Evolutionary conservation across 495 filamentous ascomycete species (phyloP).

Genomic region (Bryoglossum gracile): DNA sequence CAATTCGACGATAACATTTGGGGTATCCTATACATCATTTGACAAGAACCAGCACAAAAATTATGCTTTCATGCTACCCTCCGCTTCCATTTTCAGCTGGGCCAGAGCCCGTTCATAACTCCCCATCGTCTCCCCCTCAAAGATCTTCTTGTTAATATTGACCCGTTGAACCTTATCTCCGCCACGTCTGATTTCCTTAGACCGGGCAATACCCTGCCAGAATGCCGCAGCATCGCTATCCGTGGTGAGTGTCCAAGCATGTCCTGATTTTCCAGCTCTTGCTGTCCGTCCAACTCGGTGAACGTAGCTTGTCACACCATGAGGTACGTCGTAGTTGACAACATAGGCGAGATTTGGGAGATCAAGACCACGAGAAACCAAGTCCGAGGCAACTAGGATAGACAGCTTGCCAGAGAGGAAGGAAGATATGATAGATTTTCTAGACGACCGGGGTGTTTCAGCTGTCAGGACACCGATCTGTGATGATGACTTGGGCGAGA

Average conservation of each 20-base stretch:
- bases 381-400: conserved; percentile 82
- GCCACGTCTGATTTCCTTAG: conserved; percentile 20
- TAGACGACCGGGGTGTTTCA: conserved; percentile 54
- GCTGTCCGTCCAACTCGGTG: conserved; percentile 92
- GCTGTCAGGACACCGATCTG: conserved; percentile 68
- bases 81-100: conserved; percentile 41
- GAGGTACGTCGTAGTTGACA: conserved; percentile 90
- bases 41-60: too few species aligned
- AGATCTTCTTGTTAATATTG: conserved; percentile 17
- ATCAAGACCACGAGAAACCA: conserved; percentile 90
- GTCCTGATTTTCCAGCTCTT: conserved; percentile 66
- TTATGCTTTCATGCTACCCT: too few species aligned
- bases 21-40: too few species aligned
- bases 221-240: conserved; percentile 81
- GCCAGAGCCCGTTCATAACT: conserved; percentile 52
- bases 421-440: conserved; percentile 50
- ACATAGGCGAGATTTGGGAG: conserved; percentile 71
- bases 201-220: conserved; percentile 63
- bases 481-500: conserved; percentile 50
- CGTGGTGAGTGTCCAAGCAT: conserved; percentile 76
- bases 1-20: too few species aligned
- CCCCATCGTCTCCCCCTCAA: conserved; percentile 3
- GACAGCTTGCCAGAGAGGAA: conserved; percentile 58
- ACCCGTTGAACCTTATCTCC: conserved; percentile 43
- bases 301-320: conserved; percentile 72